Evolutionary conservation across 208 protist species (phyloP).

Genomic region (Phytomonas sp.): DNA sequence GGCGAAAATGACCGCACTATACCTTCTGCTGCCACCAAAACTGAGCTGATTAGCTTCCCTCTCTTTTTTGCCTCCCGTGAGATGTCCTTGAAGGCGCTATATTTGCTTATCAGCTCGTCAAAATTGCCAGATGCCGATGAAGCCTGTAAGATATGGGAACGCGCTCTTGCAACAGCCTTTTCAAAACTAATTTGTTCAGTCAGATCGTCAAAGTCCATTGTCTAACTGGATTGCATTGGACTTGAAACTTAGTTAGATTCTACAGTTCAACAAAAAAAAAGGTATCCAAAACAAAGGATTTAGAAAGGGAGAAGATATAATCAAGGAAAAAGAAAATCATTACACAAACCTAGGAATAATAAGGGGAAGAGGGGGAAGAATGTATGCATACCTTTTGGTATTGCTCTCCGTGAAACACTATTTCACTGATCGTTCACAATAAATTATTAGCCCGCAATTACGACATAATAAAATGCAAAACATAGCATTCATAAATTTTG

Average conservation of each 20-base stretch:
- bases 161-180: not conserved
- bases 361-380: not conserved
- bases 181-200: not conserved
- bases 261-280: not conserved
- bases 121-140: not conserved
- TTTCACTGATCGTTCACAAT: not conserved
- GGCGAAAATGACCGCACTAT: not conserved
- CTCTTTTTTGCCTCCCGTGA: not conserved
- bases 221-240: not conserved
- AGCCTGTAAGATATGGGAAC: not conserved
- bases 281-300: not conserved
- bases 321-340: not conserved
- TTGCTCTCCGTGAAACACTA: not conserved
- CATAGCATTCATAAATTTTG: not conserved
- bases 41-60: not conserved
- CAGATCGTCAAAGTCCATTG: conserved; percentile 8
- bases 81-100: not conserved
- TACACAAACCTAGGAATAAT: not conserved
- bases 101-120: not conserved
- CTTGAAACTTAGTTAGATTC: not conserved
- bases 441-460: not conserved
- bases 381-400: not conserved
- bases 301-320: not conserved
- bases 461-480: not conserved
- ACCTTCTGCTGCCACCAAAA: not conserved